phyloP scores from a whole-genome alignment of 352 stramenopile genomes.

The Pythium brassicae region DNA sequence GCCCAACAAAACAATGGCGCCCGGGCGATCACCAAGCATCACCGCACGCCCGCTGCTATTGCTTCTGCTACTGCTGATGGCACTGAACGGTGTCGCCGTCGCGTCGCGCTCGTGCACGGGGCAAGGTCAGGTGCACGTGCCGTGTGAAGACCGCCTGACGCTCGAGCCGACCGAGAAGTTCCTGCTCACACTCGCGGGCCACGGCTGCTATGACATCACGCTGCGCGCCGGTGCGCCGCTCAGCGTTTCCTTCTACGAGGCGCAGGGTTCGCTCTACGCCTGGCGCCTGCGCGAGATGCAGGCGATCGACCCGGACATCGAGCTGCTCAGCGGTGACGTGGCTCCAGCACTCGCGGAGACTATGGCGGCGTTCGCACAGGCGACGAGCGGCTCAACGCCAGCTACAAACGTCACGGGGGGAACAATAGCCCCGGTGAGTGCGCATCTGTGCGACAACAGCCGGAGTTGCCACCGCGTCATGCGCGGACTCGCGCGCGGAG shows the following conservation, averaged over 20 bases:
- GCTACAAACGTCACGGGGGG: neutral
- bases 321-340: neutral
- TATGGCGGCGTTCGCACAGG: neutral
- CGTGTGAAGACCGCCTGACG: slow-evolving; percentile 44
- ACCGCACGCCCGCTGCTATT: neutral
- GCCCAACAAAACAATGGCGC: no score
- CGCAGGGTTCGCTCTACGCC: slow-evolving; percentile 14
- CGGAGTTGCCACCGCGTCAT: slow-evolving; percentile 28
- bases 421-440: slow-evolving; percentile 5
- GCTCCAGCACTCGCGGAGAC: neutral
- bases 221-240: slow-evolving; percentile 33
- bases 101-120: slow-evolving; percentile 33
- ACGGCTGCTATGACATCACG: slow-evolving; percentile 46
- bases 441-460: slow-evolving; percentile 23
- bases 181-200: slow-evolving; percentile 49
- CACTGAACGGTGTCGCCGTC: neutral
- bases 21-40: no score
- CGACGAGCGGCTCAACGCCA: neutral
- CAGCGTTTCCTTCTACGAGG: slow-evolving; percentile 54
- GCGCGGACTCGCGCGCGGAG: slow-evolving; percentile 25
- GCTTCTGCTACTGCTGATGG: neutral
- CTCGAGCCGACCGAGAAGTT: slow-evolving; percentile 38
- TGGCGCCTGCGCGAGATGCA: slow-evolving; percentile 16
- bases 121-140: slow-evolving; percentile 36
- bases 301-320: slow-evolving; percentile 7